Conservation (phyloP, 1,284 basidiomycete species). For the Porogramme epimiltina region DNA sequence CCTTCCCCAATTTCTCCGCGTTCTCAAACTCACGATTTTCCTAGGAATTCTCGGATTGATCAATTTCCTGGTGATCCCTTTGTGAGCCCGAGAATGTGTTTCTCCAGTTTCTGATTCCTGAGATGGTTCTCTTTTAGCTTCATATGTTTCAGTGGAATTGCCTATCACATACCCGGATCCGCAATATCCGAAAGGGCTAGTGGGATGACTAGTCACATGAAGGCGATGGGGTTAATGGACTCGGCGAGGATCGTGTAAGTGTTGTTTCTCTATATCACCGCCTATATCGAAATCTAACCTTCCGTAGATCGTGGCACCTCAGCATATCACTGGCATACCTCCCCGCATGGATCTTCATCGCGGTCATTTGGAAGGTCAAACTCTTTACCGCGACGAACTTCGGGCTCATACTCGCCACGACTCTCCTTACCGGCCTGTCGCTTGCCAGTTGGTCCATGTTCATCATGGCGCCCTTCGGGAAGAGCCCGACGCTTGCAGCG, state of each 20-base stretch:
- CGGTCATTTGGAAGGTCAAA: constrained; percentile 61
- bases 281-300: background rate
- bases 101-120: background rate
- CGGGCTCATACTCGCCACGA: constrained; percentile 63
- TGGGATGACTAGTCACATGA: constrained; percentile 65
- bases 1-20: no score
- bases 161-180: constrained; percentile 73
- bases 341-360: constrained; percentile 67
- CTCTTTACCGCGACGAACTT: constrained; percentile 67
- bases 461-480: constrained; percentile 66
- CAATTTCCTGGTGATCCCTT: no score
- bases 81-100: no score
- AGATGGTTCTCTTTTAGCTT: constrained; percentile 42
- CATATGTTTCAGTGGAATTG: constrained; percentile 66
- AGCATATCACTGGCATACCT: constrained; percentile 58
- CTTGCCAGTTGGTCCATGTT: constrained; percentile 75
- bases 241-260: constrained; percentile 63
- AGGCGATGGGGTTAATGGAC: constrained; percentile 73
- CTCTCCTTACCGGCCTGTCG: constrained; percentile 68
- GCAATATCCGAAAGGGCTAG: constrained; percentile 64
- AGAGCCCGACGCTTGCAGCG: constrained; percentile 74
- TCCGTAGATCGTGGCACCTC: constrained; percentile 64
- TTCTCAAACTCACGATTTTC: no score
- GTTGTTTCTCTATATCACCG: no score
- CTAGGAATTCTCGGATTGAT: no score